phyloP scores from a whole-genome alignment of 148 eudicot species.

The Rhododendron ovatum region DNA sequence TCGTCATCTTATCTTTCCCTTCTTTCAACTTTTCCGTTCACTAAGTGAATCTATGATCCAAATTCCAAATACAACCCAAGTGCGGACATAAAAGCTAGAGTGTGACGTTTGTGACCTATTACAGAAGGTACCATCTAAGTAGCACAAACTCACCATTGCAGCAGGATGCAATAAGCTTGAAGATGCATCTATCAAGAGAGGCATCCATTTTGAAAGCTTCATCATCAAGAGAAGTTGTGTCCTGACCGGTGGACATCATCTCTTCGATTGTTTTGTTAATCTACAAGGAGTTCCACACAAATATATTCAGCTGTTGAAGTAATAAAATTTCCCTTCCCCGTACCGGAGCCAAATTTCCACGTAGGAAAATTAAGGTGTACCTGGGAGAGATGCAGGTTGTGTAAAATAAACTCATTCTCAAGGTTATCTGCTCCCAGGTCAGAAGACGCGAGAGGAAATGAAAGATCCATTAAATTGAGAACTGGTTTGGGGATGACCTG shows the following conservation, averaged over 20 bases:
- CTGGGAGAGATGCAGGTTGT: constrained; percentile 69
- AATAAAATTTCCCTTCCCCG: not conserved
- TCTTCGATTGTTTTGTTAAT: constrained; percentile 71
- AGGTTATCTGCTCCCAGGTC: constrained; percentile 88
- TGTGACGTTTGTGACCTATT: not conserved
- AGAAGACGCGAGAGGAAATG: constrained; percentile 85
- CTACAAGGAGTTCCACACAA: constrained; percentile 32
- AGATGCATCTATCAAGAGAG: constrained; percentile 85
- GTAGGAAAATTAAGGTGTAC: constrained; percentile 28
- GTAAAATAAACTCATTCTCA: constrained; percentile 86
- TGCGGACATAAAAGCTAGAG: not conserved
- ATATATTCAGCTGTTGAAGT: not conserved
- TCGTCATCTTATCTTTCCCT: not conserved
- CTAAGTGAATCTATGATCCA: not conserved
- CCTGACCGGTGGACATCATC: constrained; percentile 51
- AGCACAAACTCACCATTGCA: constrained; percentile 63
- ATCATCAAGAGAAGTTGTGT: constrained; percentile 65
- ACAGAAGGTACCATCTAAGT: not conserved
- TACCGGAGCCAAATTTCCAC: not conserved
- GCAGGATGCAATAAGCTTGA: constrained; percentile 94
- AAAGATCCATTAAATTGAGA: constrained; percentile 77
- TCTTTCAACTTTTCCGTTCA: not conserved
- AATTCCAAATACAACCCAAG: not conserved
- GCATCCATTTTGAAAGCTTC: constrained; percentile 75
- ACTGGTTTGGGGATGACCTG: constrained; percentile 89